Percentiles rank a stretch among this genome's conserved stretches.
These are phyloP conservation scores for Penicillium daleae DNA, from an alignment of 495 filamentous ascomycete species.

Conservation along the genomic window DNA sequence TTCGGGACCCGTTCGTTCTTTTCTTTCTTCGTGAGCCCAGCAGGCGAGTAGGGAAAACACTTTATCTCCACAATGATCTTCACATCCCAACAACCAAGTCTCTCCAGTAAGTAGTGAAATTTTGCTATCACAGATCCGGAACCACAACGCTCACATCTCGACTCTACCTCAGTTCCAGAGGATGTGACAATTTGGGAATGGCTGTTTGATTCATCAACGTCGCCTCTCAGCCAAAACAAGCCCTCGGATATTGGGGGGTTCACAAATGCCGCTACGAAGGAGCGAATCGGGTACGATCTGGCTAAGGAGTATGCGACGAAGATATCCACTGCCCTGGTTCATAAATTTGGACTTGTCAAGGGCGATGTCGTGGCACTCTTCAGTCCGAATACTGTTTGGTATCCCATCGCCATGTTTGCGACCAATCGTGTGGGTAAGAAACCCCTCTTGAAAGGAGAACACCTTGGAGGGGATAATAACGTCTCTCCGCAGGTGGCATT, in stretches of 20 bases:
- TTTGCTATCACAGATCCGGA: not conserved
- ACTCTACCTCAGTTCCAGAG: slow-evolving; percentile 47
- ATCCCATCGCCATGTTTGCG: slow-evolving; percentile 61
- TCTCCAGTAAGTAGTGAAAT: slow-evolving; percentile 6
- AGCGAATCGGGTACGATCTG: slow-evolving; percentile 55
- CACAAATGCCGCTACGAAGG: slow-evolving; percentile 58
- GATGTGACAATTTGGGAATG: slow-evolving; percentile 61
- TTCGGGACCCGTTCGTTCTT: not conserved
- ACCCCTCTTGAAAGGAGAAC: no score
- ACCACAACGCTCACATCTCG: not conserved
- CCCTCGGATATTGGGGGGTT: slow-evolving; percentile 51
- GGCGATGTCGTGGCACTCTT: slow-evolving; percentile 60
- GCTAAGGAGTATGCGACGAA: slow-evolving; percentile 55
- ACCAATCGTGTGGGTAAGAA: slow-evolving; percentile 45
- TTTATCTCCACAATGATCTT: slow-evolving; percentile 8
- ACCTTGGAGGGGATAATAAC: not conserved
- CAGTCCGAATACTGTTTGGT: slow-evolving; percentile 62
- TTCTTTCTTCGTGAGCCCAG: not conserved
- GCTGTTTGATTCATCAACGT: slow-evolving; percentile 59
- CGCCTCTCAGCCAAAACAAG: slow-evolving; percentile 40
- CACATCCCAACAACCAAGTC: slow-evolving; percentile 5
- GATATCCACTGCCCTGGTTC: slow-evolving; percentile 60
- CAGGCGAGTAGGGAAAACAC: not conserved
- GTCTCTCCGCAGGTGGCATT: slow-evolving; percentile 40
- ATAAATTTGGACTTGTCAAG: slow-evolving; percentile 49